Evolutionary conservation across 441 rosid genomes (phyloP).

Genomic region (Flueggea neowawraea): DNA sequence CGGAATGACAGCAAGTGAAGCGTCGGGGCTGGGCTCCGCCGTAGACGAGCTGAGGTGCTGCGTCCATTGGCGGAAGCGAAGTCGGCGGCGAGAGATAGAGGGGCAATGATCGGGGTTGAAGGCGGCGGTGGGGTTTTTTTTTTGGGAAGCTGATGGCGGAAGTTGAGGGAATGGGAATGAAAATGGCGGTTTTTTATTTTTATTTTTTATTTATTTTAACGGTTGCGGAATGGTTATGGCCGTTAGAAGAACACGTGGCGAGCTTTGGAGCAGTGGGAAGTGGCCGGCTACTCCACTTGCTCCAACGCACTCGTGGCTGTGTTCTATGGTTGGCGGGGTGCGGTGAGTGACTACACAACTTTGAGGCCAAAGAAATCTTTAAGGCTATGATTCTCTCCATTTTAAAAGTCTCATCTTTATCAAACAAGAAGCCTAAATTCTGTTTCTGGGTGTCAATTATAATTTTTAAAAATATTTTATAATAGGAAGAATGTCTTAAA

Average conservation of each 20-base stretch:
- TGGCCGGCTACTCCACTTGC: not conserved
- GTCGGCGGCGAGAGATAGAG: no score
- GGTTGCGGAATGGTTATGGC: conserved; percentile 17
- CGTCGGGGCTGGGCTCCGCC: conserved; percentile 52
- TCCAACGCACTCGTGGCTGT: not conserved
- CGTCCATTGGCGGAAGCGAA: conserved; percentile 48
- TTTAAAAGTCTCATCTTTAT: no score
- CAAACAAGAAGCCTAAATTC: no score
- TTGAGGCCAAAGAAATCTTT: no score
- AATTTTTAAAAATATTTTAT: no score
- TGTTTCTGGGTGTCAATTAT: no score
- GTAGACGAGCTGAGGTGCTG: conserved; percentile 62
- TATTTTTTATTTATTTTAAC: no score
- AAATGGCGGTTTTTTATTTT: not conserved
- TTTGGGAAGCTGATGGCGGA: not conserved
- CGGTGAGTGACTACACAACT: no score
- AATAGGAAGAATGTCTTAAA: no score
- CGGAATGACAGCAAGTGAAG: conserved; percentile 29
- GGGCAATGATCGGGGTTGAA: not conserved
- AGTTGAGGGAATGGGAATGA: not conserved
- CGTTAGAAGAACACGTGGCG: conserved; percentile 58
- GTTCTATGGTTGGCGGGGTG: not conserved
- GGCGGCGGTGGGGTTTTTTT: not conserved
- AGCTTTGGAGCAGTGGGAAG: conserved; percentile 17
- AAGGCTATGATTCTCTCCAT: no score